Evolutionary conservation across 2,329 filamentous ascomycete species (phyloP).

Genomic region (Fusarium tricinctum): DNA sequence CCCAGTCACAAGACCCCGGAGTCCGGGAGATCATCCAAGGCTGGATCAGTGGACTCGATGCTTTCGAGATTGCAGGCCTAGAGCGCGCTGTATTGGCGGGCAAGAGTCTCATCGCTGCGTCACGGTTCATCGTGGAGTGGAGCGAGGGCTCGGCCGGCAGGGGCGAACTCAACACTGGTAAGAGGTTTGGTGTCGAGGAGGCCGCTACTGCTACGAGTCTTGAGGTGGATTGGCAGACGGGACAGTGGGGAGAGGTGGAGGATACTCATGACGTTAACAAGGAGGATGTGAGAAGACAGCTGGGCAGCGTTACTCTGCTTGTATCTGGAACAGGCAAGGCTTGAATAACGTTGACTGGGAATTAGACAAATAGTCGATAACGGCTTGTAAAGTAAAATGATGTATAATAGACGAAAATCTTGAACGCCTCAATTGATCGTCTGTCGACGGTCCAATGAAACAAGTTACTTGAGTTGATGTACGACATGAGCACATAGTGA

Average conservation of each 20-base stretch:
- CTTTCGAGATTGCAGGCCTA: constrained; percentile 87
- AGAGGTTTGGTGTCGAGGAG: constrained; percentile 82
- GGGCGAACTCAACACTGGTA: constrained; percentile 54
- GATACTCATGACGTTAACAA: constrained; percentile 97
- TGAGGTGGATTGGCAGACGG: constrained; percentile 91
- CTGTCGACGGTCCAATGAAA: neutral
- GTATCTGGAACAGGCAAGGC: constrained; percentile 71
- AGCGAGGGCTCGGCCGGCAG: constrained; percentile 76
- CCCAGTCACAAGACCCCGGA: constrained; percentile 76
- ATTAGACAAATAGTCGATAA: neutral
- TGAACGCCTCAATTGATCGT: neutral
- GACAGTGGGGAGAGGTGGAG: constrained; percentile 95
- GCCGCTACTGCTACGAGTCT: constrained; percentile 82
- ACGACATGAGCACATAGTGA: no score
- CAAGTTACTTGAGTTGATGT: neutral
- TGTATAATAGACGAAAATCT: constrained; percentile 34
- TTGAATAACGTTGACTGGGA: constrained; percentile 9
- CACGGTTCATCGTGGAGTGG: constrained; percentile 87
- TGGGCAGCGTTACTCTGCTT: constrained; percentile 87
- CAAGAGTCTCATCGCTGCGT: constrained; percentile 86
- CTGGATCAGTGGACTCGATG: constrained; percentile 80
- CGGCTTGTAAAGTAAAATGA: constrained; percentile 36
- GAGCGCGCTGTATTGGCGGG: constrained; percentile 87
- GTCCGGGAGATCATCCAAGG: constrained; percentile 82
- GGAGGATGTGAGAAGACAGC: constrained; percentile 88